Conservation (phyloP, 257 asterid species). For the Salvia miltiorrhiza region DNA sequence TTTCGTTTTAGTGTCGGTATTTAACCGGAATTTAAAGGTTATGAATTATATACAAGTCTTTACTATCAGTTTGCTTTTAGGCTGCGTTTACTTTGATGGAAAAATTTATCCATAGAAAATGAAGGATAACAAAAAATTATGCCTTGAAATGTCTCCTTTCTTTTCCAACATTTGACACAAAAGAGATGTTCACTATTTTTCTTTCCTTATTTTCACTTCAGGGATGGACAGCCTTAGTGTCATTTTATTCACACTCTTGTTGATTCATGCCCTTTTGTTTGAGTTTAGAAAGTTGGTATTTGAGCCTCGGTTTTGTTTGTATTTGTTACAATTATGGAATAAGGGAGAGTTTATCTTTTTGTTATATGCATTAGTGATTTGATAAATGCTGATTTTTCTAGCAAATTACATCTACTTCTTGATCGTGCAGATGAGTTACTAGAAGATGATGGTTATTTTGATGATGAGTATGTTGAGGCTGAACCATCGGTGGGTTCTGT, state of each 20-base stretch:
- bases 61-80: too few species aligned
- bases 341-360: not conserved
- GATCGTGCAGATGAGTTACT: conserved; percentile 42
- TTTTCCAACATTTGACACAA: too few species aligned
- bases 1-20: not conserved
- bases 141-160: too few species aligned
- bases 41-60: not conserved
- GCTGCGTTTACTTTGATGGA: too few species aligned
- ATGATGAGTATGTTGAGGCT: conserved; percentile 58
- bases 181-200: too few species aligned
- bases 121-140: too few species aligned
- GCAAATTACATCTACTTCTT: not conserved
- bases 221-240: too few species aligned
- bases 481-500: conserved; percentile 50
- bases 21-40: not conserved
- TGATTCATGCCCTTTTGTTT: not conserved
- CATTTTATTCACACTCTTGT: not conserved
- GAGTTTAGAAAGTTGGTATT: not conserved
- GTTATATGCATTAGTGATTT: not conserved
- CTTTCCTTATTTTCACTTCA: too few species aligned
- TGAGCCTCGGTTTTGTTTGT: not conserved
- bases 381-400: not conserved
- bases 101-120: too few species aligned
- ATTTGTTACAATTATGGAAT: not conserved
- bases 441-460: conserved; percentile 51